phyloP scores from a whole-genome alignment of 1,139 yeast species.

The Pneumocystis canis region DNA sequence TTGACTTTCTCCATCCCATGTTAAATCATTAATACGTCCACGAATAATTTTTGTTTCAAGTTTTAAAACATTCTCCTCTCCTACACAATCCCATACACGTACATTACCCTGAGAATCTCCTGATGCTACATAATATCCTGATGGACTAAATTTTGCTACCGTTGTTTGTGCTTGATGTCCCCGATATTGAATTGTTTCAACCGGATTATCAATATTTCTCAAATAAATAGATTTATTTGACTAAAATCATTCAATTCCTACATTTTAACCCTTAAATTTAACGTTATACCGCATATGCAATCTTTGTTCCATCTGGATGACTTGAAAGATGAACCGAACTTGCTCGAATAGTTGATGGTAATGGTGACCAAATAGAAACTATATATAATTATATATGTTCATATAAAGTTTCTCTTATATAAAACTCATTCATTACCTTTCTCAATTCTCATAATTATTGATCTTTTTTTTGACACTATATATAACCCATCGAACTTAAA shows the following conservation, averaged over 20 bases:
- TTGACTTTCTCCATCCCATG: slow-evolving; percentile 85
- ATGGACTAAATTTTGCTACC: slow-evolving; percentile 74
- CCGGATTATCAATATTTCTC: slow-evolving; percentile 44
- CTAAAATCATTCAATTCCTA: slow-evolving; percentile 1
- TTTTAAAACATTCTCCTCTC: slow-evolving; percentile 48
- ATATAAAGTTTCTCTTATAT: not conserved
- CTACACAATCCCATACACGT: slow-evolving; percentile 68
- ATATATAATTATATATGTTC: not conserved
- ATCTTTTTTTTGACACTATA: not conserved
- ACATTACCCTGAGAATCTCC: slow-evolving; percentile 74
- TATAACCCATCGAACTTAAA: not conserved
- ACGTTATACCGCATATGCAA: slow-evolving; percentile 45
- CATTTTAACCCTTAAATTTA: not conserved
- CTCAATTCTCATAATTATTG: not conserved
- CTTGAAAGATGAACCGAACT: slow-evolving; percentile 59
- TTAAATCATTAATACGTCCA: slow-evolving; percentile 68
- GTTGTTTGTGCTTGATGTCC: slow-evolving; percentile 60
- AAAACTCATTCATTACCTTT: not conserved
- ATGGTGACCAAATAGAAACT: slow-evolving; percentile 42
- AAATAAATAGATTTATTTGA: slow-evolving; percentile 68
- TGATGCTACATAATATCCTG: slow-evolving; percentile 79
- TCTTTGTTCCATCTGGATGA: slow-evolving; percentile 48
- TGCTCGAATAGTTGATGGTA: slow-evolving; percentile 62
- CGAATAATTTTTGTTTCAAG: slow-evolving; percentile 64
- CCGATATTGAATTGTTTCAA: slow-evolving; percentile 44